These are phyloP conservation scores for Coemansia sp. DNA, from an alignment of 371 early-diverging fungal species.

Conservation along the genomic window DNA sequence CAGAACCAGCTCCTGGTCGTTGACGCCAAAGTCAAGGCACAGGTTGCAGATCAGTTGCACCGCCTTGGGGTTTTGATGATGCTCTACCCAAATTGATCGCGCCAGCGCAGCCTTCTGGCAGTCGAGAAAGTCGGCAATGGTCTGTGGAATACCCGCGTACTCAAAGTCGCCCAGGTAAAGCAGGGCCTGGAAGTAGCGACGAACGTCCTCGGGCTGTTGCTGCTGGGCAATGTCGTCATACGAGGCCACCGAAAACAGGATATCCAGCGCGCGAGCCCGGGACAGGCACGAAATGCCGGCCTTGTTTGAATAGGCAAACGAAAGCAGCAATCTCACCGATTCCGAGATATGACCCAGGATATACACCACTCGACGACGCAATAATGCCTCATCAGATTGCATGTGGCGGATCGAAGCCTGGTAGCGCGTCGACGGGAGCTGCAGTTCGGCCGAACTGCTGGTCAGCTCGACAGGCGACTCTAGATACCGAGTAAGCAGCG, in stretches of 20 bases:
- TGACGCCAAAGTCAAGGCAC: slow-evolving; percentile 58
- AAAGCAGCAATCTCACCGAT: slow-evolving; percentile 46
- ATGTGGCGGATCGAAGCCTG: slow-evolving; percentile 34
- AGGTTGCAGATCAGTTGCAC: slow-evolving; percentile 60
- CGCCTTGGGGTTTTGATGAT: slow-evolving; percentile 55
- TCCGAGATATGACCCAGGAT: slow-evolving; percentile 45
- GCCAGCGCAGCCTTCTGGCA: slow-evolving; percentile 61
- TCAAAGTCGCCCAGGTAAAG: slow-evolving; percentile 64
- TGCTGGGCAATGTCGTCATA: slow-evolving; percentile 46
- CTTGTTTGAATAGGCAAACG: slow-evolving; percentile 51
- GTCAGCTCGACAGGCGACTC: slow-evolving; percentile 12
- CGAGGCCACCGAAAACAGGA: slow-evolving; percentile 54
- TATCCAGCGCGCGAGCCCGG: slow-evolving; percentile 56
- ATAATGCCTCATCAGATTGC: slow-evolving; percentile 28
- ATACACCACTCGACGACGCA: slow-evolving; percentile 52
- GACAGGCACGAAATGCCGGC: slow-evolving; percentile 45
- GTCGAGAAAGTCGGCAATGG: slow-evolving; percentile 53
- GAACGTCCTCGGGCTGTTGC: slow-evolving; percentile 44
- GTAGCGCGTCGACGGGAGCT: slow-evolving; percentile 54
- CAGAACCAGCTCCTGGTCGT: slow-evolving; percentile 55
- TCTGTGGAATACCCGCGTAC: slow-evolving; percentile 55
- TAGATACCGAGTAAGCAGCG: slow-evolving; percentile 38
- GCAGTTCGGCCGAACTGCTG: slow-evolving; percentile 32
- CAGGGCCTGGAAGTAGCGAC: slow-evolving; percentile 53
- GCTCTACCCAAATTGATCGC: slow-evolving; percentile 59